Evolutionary conservation across 2,329 filamentous ascomycete genomes (phyloP), one percentile per base, ranked within the genome.

Genomic region (Colletotrichum karsti): DNA sequence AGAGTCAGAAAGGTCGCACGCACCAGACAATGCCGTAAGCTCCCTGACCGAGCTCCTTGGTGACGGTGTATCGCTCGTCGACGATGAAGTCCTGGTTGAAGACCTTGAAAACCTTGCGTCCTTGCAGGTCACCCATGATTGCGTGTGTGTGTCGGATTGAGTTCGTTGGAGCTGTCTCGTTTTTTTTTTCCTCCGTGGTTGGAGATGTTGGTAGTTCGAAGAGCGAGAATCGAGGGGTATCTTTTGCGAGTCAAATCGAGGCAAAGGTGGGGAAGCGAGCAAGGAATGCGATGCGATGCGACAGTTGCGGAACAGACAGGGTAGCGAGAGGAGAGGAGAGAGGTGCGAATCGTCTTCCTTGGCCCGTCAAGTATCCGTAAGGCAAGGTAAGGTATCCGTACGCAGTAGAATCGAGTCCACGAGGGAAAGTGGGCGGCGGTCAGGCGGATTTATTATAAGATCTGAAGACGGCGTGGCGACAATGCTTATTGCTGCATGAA

Each of bases 71-170:
- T 76, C 95, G 91, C 83, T 98, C 95, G 80, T 98, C 96, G 77
- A 98, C 96, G 75, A 98, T 91, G 79, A 99, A 99, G 85, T 99
- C 96, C 79, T 99, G 96, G 87, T 98, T 98, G 85, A 99, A 99
- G 80, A 99, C 95, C 91, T 97, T 97, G 88, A 97, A 98, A 82
- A 95, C 90, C 88, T 97, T 98, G 83, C 94, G 92, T 78, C 81
- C 79, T 72, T 83, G 77, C 48, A 83, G 78, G 67, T 83, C 81
- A 65, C 77, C 73, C 81, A 82, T 82, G 74, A 67, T 74, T 73
- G 59, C 54, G 50, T 24, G 42, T 39, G 22, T 39, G n/a, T n/a
- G n/a, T n/a, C n/a, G 51, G 46, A 15, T 42, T 26, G 55, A 53
- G 50, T 30, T 24, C 20, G 41, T 33, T 35, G 51, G 33, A 42